Percentiles rank a stretch among this genome's conserved stretches.
Evolutionary conservation across 345 rosid genomes (phyloP).

Genomic region (Abelmoschus esculentus): DNA sequence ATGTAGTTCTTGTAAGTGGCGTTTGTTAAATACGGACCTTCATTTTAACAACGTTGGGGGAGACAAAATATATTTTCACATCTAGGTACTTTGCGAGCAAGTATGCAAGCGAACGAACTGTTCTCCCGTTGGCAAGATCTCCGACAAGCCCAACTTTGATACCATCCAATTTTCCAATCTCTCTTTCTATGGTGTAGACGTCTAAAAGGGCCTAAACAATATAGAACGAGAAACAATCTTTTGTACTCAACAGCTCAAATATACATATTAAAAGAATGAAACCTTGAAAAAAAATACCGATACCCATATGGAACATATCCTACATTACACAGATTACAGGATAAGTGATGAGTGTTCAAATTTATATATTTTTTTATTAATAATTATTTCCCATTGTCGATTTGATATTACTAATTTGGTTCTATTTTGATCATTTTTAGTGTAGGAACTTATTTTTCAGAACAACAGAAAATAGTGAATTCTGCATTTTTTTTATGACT

Average conservation of each 20-base stretch:
- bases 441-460: too few species aligned
- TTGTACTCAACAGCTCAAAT: not conserved
- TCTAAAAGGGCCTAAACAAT: slow-evolving; percentile 22
- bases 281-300: not conserved
- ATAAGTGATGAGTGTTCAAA: too few species aligned
- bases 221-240: not conserved
- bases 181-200: slow-evolving; percentile 81
- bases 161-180: slow-evolving; percentile 80
- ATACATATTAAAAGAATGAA: not conserved
- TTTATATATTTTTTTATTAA: too few species aligned
- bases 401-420: too few species aligned
- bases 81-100: slow-evolving; percentile 76
- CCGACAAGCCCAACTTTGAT: slow-evolving; percentile 89
- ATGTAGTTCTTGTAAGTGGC: not conserved
- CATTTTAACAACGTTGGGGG: slow-evolving; percentile 90
- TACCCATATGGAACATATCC: not conserved
- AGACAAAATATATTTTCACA: slow-evolving; percentile 82
- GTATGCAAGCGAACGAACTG: slow-evolving; percentile 89
- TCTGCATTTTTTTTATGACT: too few species aligned
- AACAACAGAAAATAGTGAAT: too few species aligned
- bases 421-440: too few species aligned
- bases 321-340: not conserved
- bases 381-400: too few species aligned
- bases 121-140: slow-evolving; percentile 96
- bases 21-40: slow-evolving; percentile 39